These are phyloP conservation scores for Vitis rupestris DNA, from an alignment of 164 flowering plant genomes.

Conservation along the genomic window DNA sequence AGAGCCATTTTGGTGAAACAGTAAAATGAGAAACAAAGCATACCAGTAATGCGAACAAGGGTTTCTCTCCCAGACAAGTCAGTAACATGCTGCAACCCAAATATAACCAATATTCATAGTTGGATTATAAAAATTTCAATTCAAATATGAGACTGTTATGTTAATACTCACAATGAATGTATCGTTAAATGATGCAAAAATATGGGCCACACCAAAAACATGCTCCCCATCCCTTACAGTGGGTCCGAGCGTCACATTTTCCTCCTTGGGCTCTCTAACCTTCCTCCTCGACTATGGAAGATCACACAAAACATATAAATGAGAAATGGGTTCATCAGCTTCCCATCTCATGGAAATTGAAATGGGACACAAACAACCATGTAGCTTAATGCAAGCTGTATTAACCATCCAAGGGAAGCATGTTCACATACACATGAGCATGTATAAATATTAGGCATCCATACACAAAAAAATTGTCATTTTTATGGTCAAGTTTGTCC, in stretches of 20 bases:
- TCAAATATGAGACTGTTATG: background rate
- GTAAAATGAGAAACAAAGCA: background rate
- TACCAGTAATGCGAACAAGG: conserved; percentile 46
- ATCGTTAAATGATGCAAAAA: conserved; percentile 80
- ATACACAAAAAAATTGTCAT: no score
- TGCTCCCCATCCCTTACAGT: conserved; percentile 68
- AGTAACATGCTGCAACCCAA: conserved; percentile 44
- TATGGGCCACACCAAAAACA: conserved; percentile 80
- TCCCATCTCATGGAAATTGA: background rate
- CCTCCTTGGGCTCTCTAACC: conserved; percentile 50
- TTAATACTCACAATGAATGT: conserved; percentile 51
- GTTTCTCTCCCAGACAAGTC: conserved; percentile 52
- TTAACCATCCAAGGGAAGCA: no score
- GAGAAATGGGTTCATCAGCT: background rate
- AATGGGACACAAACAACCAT: no score
- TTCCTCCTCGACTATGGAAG: conserved; percentile 38
- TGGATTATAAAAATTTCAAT: background rate
- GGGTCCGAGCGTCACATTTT: conserved; percentile 60
- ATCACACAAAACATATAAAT: background rate
- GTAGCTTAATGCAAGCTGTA: no score
- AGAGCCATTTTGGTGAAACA: no score
- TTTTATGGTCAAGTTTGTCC: no score
- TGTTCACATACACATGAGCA: no score
- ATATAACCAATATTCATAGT: background rate
- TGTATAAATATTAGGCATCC: no score